Evolutionary conservation across 2,329 filamentous ascomycete genomes (phyloP).

Genomic region (Penicillium aurantiogriseum): DNA sequence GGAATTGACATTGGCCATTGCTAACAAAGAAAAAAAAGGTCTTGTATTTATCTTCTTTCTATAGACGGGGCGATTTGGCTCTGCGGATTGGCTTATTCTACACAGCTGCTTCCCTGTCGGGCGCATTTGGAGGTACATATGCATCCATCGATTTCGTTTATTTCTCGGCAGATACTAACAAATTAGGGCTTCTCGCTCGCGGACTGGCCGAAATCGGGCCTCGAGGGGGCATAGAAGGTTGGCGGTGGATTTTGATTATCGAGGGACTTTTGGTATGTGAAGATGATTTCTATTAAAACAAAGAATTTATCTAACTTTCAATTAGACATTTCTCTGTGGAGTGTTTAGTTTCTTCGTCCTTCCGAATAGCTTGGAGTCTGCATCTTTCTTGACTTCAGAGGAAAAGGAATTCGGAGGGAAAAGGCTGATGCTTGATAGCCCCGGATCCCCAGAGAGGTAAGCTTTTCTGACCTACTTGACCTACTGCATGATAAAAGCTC

Average conservation of each 20-base stretch:
- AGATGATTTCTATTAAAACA: neutral
- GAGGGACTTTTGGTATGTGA: constrained; percentile 48
- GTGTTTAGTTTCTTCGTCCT: constrained; percentile 53
- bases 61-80: constrained; percentile 59
- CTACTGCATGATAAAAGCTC: neutral
- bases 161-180: neutral
- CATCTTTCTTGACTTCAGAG: constrained; percentile 53
- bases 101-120: constrained; percentile 63
- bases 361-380: constrained; percentile 56
- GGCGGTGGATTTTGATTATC: constrained; percentile 64
- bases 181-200: constrained; percentile 55
- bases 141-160: neutral
- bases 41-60: constrained; percentile 64
- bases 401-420: constrained; percentile 53
- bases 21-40: constrained; percentile 44
- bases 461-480: neutral
- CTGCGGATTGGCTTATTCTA: constrained; percentile 67
- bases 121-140: constrained; percentile 58
- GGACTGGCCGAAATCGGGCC: constrained; percentile 61
- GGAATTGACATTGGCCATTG: neutral
- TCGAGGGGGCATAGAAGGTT: constrained; percentile 54
- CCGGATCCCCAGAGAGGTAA: constrained; percentile 30
- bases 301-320: neutral
- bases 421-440: constrained; percentile 45
- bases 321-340: constrained; percentile 55